A percentile compares a stretch with the other conserved stretches of the same genome.
These are phyloP conservation scores for Vigna nakashimae DNA, from an alignment of 306 rosid genomes.

Conservation along the genomic window DNA sequence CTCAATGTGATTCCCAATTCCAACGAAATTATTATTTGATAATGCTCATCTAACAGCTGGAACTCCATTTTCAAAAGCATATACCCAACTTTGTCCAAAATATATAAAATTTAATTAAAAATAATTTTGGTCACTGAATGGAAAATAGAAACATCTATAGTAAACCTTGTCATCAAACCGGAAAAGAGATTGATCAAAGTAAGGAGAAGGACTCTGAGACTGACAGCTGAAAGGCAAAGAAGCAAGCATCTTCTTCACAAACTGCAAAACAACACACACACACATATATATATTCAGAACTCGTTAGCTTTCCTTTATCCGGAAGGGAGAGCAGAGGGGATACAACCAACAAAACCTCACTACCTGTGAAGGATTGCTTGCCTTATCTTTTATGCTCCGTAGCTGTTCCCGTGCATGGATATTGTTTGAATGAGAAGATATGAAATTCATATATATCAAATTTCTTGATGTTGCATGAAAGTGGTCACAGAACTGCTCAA, in stretches of 20 bases:
- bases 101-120: not conserved
- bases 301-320: conserved; percentile 25
- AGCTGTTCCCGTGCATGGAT: conserved; percentile 81
- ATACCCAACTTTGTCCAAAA: not conserved
- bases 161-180: conserved; percentile 97
- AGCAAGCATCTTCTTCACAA: conserved; percentile 94
- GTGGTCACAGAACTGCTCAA: conserved; percentile 88
- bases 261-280: conserved; percentile 61
- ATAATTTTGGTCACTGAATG: not conserved
- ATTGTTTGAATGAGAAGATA: conserved; percentile 91
- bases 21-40: not conserved
- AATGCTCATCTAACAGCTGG: conserved; percentile 6
- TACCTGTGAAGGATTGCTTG: conserved; percentile 81
- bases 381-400: conserved; percentile 69
- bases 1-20: conserved; percentile 23
- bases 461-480: conserved; percentile 81
- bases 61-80: conserved; percentile 15
- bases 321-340: conserved; percentile 3
- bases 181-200: conserved; percentile 91
- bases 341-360: conserved; percentile 25
- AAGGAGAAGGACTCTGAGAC: conserved; percentile 96
- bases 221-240: conserved; percentile 89
- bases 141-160: conserved; percentile 18
- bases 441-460: conserved; percentile 74
- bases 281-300: not conserved